Percentiles rank a stretch among this genome's conserved stretches.
Evolutionary conservation across 208 protist genomes (phyloP).

Genomic region (Porcisia deanei): DNA sequence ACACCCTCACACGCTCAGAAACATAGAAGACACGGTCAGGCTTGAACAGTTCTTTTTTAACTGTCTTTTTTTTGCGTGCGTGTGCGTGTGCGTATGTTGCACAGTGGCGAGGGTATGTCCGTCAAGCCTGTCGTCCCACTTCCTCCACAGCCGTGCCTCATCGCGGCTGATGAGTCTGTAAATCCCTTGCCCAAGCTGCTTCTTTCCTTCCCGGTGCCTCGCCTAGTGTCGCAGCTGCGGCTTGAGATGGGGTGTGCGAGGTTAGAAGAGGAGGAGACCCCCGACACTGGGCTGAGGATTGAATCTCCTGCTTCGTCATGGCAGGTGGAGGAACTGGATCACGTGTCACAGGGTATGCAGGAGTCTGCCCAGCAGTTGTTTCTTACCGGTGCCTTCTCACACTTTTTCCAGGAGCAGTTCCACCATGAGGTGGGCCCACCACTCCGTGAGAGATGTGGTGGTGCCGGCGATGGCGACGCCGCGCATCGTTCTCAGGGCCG

Average conservation of each 20-base stretch:
- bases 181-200: slow-evolving; percentile 52
- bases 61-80: background rate
- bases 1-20: background rate
- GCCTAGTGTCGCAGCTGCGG: slow-evolving; percentile 26
- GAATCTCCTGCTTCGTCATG: slow-evolving; percentile 12
- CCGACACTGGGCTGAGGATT: background rate
- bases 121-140: slow-evolving; percentile 2
- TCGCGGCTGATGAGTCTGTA: slow-evolving; percentile 33
- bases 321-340: slow-evolving; percentile 15
- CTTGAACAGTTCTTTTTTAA: too few relatives aligned
- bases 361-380: slow-evolving; percentile 38
- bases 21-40: background rate
- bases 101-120: background rate
- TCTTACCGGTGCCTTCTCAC: slow-evolving; percentile 26
- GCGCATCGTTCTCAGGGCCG: background rate
- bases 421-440: slow-evolving; percentile 28
- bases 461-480: background rate
- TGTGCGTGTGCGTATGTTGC: background rate
- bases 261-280: slow-evolving; percentile 6
- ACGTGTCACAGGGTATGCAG: slow-evolving; percentile 35
- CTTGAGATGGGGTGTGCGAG: slow-evolving; percentile 21
- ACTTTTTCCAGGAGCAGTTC: slow-evolving; percentile 53
- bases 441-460: background rate
- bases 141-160: slow-evolving; percentile 21
- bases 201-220: slow-evolving; percentile 49